These are phyloP conservation scores for Backusella circina DNA, from an alignment of 192 early-diverging fungal genomes.

Conservation along the genomic window DNA sequence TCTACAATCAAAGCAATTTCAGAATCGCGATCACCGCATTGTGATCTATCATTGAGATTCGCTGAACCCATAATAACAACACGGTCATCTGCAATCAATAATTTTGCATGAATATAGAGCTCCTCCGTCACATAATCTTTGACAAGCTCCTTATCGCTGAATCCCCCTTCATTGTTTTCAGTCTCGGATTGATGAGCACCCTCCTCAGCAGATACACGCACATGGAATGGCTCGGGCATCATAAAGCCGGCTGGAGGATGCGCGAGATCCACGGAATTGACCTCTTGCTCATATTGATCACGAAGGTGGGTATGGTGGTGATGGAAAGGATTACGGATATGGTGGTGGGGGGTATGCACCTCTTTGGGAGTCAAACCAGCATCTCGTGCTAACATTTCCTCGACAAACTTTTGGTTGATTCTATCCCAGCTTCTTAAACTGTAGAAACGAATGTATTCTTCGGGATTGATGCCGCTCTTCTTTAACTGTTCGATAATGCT, in stretches of 20 bases:
- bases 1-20: conserved; percentile 84
- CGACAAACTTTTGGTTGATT: conserved; percentile 37
- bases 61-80: conserved; percentile 83
- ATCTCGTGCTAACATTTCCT: conserved; percentile 19
- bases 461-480: conserved; percentile 48
- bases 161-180: background rate
- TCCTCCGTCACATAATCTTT: conserved; percentile 69
- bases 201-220: background rate
- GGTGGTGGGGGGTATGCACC: conserved; percentile 12
- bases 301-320: background rate
- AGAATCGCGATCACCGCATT: conserved; percentile 79
- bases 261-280: background rate
- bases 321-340: background rate
- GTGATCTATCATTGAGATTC: conserved; percentile 90
- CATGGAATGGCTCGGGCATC: background rate
- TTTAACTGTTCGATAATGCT: conserved; percentile 57
- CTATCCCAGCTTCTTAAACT: conserved; percentile 76
- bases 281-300: background rate
- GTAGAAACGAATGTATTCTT: conserved; percentile 73
- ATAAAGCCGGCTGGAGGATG: background rate
- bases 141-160: conserved; percentile 9
- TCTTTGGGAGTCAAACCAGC: conserved; percentile 19
- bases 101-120: conserved; percentile 84
- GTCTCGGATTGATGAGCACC: background rate
- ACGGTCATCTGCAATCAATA: conserved; percentile 87